Conservation (phyloP, 2,329 filamentous ascomycete genomes). For the Phyllosticta citriasiana region DNA sequence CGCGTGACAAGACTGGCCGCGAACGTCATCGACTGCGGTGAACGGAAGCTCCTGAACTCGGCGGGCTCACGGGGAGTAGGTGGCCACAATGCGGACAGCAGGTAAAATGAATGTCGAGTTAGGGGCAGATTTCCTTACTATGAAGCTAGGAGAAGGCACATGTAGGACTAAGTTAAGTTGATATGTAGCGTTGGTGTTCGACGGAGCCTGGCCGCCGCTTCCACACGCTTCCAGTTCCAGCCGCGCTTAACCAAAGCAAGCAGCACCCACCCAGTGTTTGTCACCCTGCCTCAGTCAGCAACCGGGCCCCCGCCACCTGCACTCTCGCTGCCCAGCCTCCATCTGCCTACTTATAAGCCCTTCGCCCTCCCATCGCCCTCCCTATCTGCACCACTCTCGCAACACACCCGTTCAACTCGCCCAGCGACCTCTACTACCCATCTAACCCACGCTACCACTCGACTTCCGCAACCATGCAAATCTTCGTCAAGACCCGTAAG, state of each 20-base stretch:
- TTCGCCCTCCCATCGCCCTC: constrained; percentile 8
- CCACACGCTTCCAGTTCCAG: constrained; percentile 8
- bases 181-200: too few relatives aligned
- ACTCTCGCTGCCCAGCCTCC: constrained; percentile 17
- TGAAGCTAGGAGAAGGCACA: too few relatives aligned
- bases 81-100: background rate
- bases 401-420: constrained; percentile 11
- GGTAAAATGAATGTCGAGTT: background rate
- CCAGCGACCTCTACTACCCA: constrained; percentile 9
- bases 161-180: too few relatives aligned
- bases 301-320: constrained; percentile 22
- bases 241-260: background rate
- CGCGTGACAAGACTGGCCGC: constrained; percentile 5
- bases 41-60: background rate
- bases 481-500: constrained; percentile 95
- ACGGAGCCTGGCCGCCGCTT: background rate
- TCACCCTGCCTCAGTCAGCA: constrained; percentile 17
- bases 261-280: background rate
- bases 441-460: background rate
- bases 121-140: too few relatives aligned
- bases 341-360: constrained; percentile 11
- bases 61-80: background rate
- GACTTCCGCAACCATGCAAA: constrained; percentile 63
- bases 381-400: constrained; percentile 1
- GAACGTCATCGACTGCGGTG: constrained; percentile 7